Percentiles rank a stretch among this genome's conserved stretches.
Conservation (phyloP, 768 basidiomycete genomes). For the Pleurotus djamor region DNA sequence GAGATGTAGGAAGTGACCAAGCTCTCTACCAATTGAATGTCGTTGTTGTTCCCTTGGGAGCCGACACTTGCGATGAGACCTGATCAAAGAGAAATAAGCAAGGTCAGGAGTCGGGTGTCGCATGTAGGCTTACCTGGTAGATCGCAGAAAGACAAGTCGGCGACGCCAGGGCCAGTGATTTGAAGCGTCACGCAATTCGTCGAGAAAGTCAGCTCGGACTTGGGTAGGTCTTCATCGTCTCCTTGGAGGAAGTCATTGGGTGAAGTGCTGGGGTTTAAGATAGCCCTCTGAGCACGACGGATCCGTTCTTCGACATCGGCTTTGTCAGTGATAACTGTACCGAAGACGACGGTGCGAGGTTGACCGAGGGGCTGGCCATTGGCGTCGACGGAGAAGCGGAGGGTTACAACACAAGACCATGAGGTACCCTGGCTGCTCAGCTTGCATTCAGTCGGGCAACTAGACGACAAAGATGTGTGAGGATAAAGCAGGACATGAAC, state of each 20-base stretch:
- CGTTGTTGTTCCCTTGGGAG: constrained; percentile 42
- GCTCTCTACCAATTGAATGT: constrained; percentile 60
- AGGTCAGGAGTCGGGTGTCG: not conserved
- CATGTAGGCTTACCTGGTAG: constrained; percentile 42
- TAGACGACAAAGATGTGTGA: constrained; percentile 14
- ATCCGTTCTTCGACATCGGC: constrained; percentile 63
- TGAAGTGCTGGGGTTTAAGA: constrained; percentile 51
- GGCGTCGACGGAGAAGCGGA: constrained; percentile 41
- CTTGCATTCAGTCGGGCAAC: constrained; percentile 59
- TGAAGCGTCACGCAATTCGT: constrained; percentile 54
- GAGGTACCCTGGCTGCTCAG: constrained; percentile 34
- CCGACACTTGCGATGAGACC: constrained; percentile 61
- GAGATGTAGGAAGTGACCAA: constrained; percentile 60
- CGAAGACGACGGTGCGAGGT: constrained; percentile 40
- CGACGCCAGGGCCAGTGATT: constrained; percentile 57
- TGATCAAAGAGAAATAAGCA: constrained; percentile 15
- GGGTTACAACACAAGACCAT: constrained; percentile 52
- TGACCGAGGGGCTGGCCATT: constrained; percentile 34
- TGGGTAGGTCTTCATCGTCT: constrained; percentile 22
- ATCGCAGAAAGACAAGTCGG: constrained; percentile 65
- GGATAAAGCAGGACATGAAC: not conserved
- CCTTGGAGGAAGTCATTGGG: constrained; percentile 34
- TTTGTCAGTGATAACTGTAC: constrained; percentile 46
- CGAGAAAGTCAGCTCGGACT: constrained; percentile 42
- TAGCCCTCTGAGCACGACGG: constrained; percentile 61